Percentiles rank a stretch among this genome's conserved stretches.
These are phyloP conservation scores for Ilyonectria mors-panacis DNA, from an alignment of 2,329 filamentous ascomycete genomes.

Conservation along the genomic window DNA sequence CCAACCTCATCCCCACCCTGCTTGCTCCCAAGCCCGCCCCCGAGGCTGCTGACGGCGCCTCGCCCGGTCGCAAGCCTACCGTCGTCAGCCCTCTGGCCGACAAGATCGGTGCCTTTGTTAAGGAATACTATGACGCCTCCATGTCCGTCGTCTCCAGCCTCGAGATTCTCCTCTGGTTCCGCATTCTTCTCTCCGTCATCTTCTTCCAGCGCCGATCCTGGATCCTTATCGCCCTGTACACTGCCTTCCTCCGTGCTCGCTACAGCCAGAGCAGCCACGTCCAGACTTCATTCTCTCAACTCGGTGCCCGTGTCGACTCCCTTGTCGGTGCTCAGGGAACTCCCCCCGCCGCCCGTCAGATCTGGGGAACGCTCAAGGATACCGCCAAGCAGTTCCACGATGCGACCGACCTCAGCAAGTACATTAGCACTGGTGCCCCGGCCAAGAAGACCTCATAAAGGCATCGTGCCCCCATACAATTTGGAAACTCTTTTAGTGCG, in stretches of 20 bases:
- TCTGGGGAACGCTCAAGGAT: slow-evolving; percentile 86
- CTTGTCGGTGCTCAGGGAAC: slow-evolving; percentile 89
- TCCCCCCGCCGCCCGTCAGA: slow-evolving; percentile 82
- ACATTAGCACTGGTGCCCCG: slow-evolving; percentile 71
- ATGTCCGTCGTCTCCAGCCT: slow-evolving; percentile 94
- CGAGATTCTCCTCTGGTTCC: slow-evolving; percentile 90
- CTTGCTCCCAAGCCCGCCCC: slow-evolving; percentile 73
- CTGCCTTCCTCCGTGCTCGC: slow-evolving; percentile 91
- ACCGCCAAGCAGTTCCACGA: slow-evolving; percentile 81
- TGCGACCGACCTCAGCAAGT: slow-evolving; percentile 83
- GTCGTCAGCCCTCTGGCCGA: slow-evolving; percentile 78
- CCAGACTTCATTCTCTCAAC: slow-evolving; percentile 82
- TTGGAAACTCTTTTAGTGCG: slow-evolving; percentile 24
- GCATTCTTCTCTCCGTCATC: slow-evolving; percentile 84
- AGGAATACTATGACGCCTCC: slow-evolving; percentile 96
- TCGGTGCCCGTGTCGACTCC: slow-evolving; percentile 84
- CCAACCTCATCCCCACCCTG: slow-evolving; percentile 91
- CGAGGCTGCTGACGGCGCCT: slow-evolving; percentile 71
- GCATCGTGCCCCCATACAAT: slow-evolving; percentile 7
- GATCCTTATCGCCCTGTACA: slow-evolving; percentile 89
- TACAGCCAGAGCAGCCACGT: slow-evolving; percentile 93
- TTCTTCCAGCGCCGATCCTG: slow-evolving; percentile 93
- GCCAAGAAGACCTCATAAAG: slow-evolving; percentile 63
- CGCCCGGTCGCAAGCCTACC: slow-evolving; percentile 57
- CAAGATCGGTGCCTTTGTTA: slow-evolving; percentile 92